Conservation (phyloP, 768 basidiomycete genomes). For the Collybiopsis luxurians region DNA sequence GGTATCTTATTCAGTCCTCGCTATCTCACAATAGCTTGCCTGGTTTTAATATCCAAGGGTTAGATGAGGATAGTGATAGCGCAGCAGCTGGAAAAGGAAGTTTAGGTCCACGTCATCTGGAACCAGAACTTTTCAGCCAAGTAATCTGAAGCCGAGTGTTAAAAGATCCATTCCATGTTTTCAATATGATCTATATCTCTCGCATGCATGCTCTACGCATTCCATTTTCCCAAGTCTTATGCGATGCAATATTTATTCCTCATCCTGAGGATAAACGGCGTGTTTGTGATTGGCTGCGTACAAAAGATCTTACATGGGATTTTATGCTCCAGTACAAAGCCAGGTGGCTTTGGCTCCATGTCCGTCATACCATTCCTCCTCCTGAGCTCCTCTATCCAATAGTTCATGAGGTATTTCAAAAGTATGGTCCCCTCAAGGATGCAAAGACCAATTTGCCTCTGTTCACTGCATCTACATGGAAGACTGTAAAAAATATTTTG, state of each 20-base stretch:
- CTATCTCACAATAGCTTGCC: no score
- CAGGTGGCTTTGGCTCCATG: constrained; percentile 6
- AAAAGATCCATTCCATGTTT: constrained; percentile 26
- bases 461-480: constrained; percentile 12
- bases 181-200: constrained; percentile 26
- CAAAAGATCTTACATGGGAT: neutral
- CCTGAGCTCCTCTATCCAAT: constrained; percentile 11
- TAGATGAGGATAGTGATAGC: neutral
- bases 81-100: neutral
- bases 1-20: no score
- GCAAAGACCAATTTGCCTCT: no score
- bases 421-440: constrained; percentile 15
- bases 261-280: constrained; percentile 14
- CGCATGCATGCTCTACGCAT: constrained; percentile 21
- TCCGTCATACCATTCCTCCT: constrained; percentile 9
- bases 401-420: constrained; percentile 9
- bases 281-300: neutral
- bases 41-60: no score
- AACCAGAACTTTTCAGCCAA: neutral
- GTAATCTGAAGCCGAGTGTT: constrained; percentile 18
- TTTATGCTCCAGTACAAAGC: constrained; percentile 5
- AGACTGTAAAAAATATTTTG: constrained; percentile 7
- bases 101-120: neutral
- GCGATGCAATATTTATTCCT: constrained; percentile 24
- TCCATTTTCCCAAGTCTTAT: constrained; percentile 16